Evolutionary conservation across 1,284 basidiomycete species (phyloP), one percentile per base, ranked within the genome.

Genomic region (Heterobasidion occidentale): DNA sequence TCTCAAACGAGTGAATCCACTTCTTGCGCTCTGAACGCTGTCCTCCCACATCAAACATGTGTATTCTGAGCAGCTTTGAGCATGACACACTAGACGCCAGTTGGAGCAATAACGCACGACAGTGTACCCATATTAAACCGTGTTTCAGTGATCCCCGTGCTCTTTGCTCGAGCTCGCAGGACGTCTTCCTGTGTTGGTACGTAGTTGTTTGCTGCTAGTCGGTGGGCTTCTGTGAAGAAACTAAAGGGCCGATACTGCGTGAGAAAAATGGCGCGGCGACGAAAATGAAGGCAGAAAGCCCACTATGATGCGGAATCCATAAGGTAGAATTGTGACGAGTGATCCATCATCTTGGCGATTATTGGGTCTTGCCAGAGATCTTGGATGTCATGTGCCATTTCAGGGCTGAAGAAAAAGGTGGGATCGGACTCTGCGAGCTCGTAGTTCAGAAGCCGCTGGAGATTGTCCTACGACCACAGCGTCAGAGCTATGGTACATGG

Each of bases 261-360:
- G 47, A 6, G n/a, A n/a, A 12, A 47, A 19, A 34, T 9, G 45
- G 36, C 17, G 55, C 46, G 46, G 46, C 17, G 33, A 44, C 36
- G 52, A 44, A 17, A 9, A 36, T n/a, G n/a, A 36, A 53, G 38
- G 19, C 51, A 47, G 46, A 51, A 46, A 1, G 82, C 89, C 67
- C 64, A 94, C 89, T 98, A 98, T 48, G 80, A 78, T 0, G 95
- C 95, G 52, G 86, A 94, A 71, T 98, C 96, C 95, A 98, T 98
- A 17, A 98, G 75, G 69, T 98, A 98, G 67, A 98, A 98, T 61
- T 97, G 88, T 68, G 81, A 90, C 45, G 80, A 80, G 60, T 90
- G 86, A 64, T 97, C 92, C 81, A 98, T 87, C 34, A 98, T 79
- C 56, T 80, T 80, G 0, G 87, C 81, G 36, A 98, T 94, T 63